Conservation (phyloP, 2,329 filamentous ascomycete species). For the Phaeosphaeriaceae sp. region DNA sequence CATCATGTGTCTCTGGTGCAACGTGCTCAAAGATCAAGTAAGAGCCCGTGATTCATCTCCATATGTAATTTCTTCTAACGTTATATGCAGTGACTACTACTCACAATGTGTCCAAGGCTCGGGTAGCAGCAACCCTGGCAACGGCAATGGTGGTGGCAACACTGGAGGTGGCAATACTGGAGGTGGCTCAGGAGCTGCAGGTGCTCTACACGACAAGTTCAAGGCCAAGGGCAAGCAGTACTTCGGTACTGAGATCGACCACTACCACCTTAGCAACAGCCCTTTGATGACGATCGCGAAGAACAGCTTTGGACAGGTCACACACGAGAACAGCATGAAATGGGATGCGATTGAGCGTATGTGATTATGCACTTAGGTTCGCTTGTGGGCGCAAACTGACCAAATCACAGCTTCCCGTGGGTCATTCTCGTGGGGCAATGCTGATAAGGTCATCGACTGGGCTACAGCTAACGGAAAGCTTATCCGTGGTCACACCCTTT, state of each 20-base stretch:
- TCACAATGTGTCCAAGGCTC: not conserved
- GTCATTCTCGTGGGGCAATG: not conserved
- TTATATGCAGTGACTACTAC: not conserved
- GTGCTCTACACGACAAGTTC: not conserved
- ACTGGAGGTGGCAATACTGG: not conserved
- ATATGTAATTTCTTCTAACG: not conserved
- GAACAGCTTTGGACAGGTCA: constrained; percentile 2
- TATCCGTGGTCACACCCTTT: constrained; percentile 17
- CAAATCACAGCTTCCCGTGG: not conserved
- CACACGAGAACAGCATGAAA: constrained; percentile 1
- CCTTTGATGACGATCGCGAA: constrained; percentile 1
- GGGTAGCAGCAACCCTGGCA: not conserved
- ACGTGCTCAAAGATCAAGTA: not conserved
- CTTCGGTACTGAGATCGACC: constrained; percentile 4
- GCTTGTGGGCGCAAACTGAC: not conserved
- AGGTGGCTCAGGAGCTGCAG: not conserved
- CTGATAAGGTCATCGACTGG: constrained; percentile 16
- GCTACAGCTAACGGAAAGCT: constrained; percentile 14
- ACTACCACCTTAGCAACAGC: constrained; percentile 1
- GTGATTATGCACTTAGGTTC: not conserved
- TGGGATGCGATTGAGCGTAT: constrained; percentile 3
- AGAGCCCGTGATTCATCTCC: not conserved
- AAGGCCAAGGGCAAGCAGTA: constrained; percentile 4
- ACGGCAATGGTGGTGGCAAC: not conserved
- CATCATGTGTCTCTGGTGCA: not conserved